Percentiles rank a stretch among this genome's conserved stretches.
phyloP scores from a whole-genome alignment of 345 rosid genomes.

The Gynandropsis gynandra region DNA sequence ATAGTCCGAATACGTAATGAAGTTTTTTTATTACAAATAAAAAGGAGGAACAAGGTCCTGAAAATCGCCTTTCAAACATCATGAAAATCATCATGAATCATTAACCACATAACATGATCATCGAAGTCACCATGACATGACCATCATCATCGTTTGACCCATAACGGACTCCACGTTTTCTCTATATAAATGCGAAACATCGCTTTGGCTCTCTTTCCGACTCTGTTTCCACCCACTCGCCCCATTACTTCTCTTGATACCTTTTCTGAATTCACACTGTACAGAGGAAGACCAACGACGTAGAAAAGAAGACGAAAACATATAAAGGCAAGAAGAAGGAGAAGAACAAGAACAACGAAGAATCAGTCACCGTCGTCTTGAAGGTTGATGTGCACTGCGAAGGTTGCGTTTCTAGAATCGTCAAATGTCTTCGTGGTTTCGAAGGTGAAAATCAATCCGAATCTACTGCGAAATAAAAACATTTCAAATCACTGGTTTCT shows the following conservation, averaged over 20 bases:
- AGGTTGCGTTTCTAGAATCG: conserved; percentile 59
- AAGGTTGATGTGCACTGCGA: conserved; percentile 78
- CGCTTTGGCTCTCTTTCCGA: conserved; percentile 16
- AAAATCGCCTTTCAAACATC: no score
- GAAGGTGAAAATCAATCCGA: conserved; percentile 34
- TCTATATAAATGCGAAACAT: conserved; percentile 24
- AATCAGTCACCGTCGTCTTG: conserved; percentile 38
- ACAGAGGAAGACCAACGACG: conserved; percentile 30
- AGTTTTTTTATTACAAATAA: no score
- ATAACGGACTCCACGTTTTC: conserved; percentile 10
- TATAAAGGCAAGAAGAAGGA: conserved; percentile 20
- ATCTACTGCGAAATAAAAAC: not conserved
- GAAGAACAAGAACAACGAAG: conserved; percentile 27
- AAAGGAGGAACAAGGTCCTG: no score
- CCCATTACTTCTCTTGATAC: conserved; percentile 14
- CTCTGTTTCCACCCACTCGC: conserved; percentile 26
- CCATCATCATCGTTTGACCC: conserved; percentile 9
- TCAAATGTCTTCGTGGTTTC: conserved; percentile 36
- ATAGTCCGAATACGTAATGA: no score
- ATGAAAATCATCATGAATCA: no score
- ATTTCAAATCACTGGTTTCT: not conserved
- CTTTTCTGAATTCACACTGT: conserved; percentile 2
- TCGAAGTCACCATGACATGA: no score
- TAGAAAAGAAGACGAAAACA: conserved; percentile 25
- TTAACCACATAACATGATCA: no score